Conservation (phyloP, 208 protist species). For the Leishmania tarentolae region DNA sequence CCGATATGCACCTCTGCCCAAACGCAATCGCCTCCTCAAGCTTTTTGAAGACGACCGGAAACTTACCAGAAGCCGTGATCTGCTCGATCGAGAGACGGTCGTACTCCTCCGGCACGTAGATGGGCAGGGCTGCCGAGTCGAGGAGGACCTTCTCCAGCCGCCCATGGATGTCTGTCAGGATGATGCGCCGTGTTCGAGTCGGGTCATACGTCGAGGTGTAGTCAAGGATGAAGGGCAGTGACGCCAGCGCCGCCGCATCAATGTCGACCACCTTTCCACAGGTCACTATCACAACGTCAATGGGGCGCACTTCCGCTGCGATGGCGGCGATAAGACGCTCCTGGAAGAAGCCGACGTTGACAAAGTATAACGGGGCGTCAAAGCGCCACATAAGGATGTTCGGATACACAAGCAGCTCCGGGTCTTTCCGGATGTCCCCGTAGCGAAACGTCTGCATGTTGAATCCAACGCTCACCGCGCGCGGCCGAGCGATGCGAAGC, state of each 20-base stretch:
- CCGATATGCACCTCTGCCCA: constrained; percentile 47
- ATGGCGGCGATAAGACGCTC: constrained; percentile 41
- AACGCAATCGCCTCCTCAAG: constrained; percentile 49
- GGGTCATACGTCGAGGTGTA: constrained; percentile 26
- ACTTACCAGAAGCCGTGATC: constrained; percentile 37
- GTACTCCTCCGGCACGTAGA: constrained; percentile 58
- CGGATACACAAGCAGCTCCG: constrained; percentile 66
- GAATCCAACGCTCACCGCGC: constrained; percentile 55
- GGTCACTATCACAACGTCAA: constrained; percentile 54
- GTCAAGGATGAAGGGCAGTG: constrained; percentile 36
- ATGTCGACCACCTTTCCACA: constrained; percentile 61
- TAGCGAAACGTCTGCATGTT: constrained; percentile 53
- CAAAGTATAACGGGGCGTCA: constrained; percentile 61
- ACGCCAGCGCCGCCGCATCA: constrained; percentile 43
- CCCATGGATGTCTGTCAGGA: constrained; percentile 53
- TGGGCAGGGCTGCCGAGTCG: constrained; percentile 37
- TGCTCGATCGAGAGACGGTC: constrained; percentile 39
- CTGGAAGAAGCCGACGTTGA: constrained; percentile 58
- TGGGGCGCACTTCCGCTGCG: constrained; percentile 43
- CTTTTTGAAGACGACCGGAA: constrained; percentile 53
- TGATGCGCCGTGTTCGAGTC: constrained; percentile 35
- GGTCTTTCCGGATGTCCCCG: constrained; percentile 56
- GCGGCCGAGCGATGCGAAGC: constrained; percentile 57
- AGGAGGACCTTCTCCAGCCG: constrained; percentile 56
- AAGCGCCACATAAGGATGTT: constrained; percentile 68